phyloP scores from a whole-genome alignment of 768 basidiomycete genomes.

The Trametes sanguinea region DNA sequence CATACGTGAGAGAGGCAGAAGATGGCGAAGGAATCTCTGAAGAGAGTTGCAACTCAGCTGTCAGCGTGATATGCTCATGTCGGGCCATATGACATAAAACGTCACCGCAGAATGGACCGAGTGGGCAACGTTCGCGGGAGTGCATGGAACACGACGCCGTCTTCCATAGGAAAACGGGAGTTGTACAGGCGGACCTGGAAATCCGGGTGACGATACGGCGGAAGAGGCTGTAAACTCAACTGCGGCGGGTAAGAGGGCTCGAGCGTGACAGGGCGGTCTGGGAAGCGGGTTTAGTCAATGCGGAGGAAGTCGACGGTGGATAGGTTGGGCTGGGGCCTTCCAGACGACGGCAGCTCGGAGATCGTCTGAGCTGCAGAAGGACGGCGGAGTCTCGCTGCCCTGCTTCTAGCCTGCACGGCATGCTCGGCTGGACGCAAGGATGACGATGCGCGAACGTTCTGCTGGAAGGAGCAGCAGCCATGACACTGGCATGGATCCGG shows the following conservation, averaged over 20 bases:
- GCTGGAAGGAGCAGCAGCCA: background rate
- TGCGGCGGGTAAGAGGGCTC: background rate
- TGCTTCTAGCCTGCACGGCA: constrained; percentile 3
- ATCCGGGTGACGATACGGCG: background rate
- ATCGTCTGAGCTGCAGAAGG: constrained; percentile 3
- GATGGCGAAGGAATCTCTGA: background rate
- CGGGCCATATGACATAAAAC: constrained; percentile 13
- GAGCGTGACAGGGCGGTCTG: background rate
- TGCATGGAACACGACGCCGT: background rate
- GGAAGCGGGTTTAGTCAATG: background rate
- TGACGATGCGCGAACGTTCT: background rate
- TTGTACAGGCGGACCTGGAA: background rate
- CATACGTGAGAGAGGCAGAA: background rate
- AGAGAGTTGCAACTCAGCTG: constrained; percentile 10
- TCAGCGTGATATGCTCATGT: background rate
- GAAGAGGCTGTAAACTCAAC: background rate
- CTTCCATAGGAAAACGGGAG: constrained; percentile 3
- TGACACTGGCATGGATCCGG: no score
- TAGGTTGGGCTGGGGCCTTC: background rate
- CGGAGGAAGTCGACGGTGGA: background rate
- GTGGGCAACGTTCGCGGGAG: constrained; percentile 21
- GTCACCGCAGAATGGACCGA: background rate
- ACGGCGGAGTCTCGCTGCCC: background rate
- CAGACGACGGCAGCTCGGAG: background rate
- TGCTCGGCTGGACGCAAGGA: background rate